A percentile compares a stretch with the other conserved stretches of the same genome.
Evolutionary conservation across 148 eudicot genomes (phyloP).

Genomic region (Camellia lanceoleosa): DNA sequence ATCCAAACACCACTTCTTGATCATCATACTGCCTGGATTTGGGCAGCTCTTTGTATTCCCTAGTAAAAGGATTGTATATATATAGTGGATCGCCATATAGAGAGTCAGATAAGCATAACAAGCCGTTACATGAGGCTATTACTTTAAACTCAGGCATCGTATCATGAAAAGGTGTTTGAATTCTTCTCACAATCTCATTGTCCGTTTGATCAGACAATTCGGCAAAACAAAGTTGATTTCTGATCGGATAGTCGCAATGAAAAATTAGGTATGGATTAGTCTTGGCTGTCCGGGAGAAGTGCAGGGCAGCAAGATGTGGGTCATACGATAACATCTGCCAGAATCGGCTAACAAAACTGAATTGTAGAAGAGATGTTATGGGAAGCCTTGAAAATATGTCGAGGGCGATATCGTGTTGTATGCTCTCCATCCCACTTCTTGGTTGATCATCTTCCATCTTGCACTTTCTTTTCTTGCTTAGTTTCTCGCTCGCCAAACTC

Average conservation of each 20-base stretch:
- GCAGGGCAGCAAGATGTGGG: slow-evolving; percentile 17
- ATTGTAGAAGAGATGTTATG: slow-evolving; percentile 28
- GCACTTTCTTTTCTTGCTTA: slow-evolving; percentile 2
- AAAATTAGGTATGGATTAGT: slow-evolving; percentile 27
- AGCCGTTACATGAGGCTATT: slow-evolving; percentile 25
- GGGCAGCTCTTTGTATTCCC: slow-evolving; percentile 20
- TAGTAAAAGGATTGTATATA: slow-evolving; percentile 26
- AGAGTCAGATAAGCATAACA: slow-evolving; percentile 22
- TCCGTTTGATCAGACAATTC: slow-evolving; percentile 19
- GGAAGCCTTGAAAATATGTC: slow-evolving; percentile 35
- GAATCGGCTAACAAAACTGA: slow-evolving; percentile 25
- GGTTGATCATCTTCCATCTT: slow-evolving; percentile 4
- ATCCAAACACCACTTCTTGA: slow-evolving; percentile 19
- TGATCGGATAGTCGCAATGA: slow-evolving; percentile 25
- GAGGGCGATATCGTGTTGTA: slow-evolving; percentile 25
- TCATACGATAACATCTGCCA: slow-evolving; percentile 27
- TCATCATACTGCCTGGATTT: slow-evolving; percentile 18
- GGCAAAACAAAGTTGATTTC: slow-evolving; percentile 30
- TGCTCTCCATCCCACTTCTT: slow-evolving; percentile 7
- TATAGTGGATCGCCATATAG: slow-evolving; percentile 12
- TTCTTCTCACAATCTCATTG: slow-evolving; percentile 18
- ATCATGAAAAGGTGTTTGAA: slow-evolving; percentile 20
- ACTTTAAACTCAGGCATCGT: slow-evolving; percentile 21
- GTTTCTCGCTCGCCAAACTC: not conserved
- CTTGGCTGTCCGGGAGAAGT: slow-evolving; percentile 14